Evolutionary conservation across 495 filamentous ascomycete genomes (phyloP).

Genomic region (Trichoderma asperelloides): DNA sequence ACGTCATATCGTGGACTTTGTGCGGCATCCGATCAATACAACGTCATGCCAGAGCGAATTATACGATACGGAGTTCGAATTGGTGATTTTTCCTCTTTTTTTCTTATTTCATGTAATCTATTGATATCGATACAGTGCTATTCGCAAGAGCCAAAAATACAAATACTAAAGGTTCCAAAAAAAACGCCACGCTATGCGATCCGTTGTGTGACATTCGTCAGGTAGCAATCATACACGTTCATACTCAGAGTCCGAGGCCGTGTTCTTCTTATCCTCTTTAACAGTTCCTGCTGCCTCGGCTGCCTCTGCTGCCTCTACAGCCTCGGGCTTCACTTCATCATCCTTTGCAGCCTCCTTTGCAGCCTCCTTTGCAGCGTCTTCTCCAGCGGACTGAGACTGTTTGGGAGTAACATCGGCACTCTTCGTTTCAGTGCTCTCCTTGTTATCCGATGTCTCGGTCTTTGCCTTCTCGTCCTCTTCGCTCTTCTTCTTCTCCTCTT

Average conservation of each 20-base stretch:
- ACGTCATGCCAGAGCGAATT: too few relatives aligned
- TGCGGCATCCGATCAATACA: too few relatives aligned
- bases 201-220: not conserved
- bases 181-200: constrained; percentile 1
- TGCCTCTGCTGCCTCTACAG: constrained; percentile 13
- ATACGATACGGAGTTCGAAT: too few relatives aligned
- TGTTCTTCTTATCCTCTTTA: not conserved
- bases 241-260: constrained; percentile 25
- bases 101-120: not conserved
- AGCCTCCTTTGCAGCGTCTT: not conserved
- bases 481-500: constrained; percentile 21
- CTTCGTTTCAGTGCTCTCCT: constrained; percentile 16
- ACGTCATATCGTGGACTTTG: too few relatives aligned
- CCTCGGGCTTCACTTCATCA: constrained; percentile 9
- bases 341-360: not conserved
- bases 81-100: too few relatives aligned
- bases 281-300: not conserved
- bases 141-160: not conserved
- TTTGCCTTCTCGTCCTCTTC: constrained; percentile 19
- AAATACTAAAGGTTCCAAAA: not conserved
- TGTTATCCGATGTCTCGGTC: constrained; percentile 17
- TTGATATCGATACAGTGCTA: not conserved
- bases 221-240: constrained; percentile 9
- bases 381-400: constrained; percentile 11
- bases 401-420: constrained; percentile 11